Evolutionary conservation across 257 asterid species (phyloP), one percentile per base, ranked within the genome.

Genomic region (Ballota nigra): DNA sequence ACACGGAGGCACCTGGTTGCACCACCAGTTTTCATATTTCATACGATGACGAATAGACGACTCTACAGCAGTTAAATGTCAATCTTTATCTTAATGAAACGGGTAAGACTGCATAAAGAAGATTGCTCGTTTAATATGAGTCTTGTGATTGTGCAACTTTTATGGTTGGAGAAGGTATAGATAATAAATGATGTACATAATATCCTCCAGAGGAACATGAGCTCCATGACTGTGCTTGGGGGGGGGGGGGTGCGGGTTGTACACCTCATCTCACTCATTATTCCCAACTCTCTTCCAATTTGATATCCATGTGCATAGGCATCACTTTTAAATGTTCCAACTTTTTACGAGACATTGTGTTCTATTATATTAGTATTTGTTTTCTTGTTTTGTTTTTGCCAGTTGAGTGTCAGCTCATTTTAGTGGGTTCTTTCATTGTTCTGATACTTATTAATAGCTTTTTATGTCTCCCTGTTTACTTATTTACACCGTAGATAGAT

Each of bases 1-100:
- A 94, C 40, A 75, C 77, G 5, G 78, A 73, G 4, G 95, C 97
- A 72, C 83, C 89, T 59, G 97, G 99, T 28, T 94, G 99, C 81
- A 78, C 89, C 18, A 79, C 90, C 65, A 79, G 85, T 72, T 78
- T 63, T 71, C 97, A 91, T 69, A 52, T 88, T 45, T 91, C 97
- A 23, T 94, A 89, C 43, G 97, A 91, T 60, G 96, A 91, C 51
- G 83, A 86, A 40, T 68, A 78, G 75, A 41, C 68, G 47, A 57
- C 16, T 26, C 13, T 12, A 41, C 8, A 36, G 2, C 15, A 63
- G 68, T 65, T 15, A 45, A 66, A 13, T 41, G 8, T 47, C 1
- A 9, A 24, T n/a, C 29, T 12, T 20, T 53, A 70, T 22, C 10
- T n/a, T 12, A 11, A 19, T 13, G 68, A 38, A 68, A 47, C 62